phyloP scores from a whole-genome alignment of 208 protist species.

The Giardia muris region DNA sequence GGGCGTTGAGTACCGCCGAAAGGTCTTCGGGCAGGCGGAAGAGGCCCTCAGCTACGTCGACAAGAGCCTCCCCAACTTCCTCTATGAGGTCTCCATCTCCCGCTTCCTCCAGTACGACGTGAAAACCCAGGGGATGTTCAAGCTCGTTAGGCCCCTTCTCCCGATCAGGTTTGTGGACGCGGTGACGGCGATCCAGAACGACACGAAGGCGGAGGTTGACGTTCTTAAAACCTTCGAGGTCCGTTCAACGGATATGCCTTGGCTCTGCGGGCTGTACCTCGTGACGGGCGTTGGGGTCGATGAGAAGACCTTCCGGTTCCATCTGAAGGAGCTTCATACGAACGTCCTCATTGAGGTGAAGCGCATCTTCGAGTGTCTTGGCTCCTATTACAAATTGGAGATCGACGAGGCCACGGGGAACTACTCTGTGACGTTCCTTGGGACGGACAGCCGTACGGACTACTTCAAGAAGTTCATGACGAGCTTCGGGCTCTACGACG shows the following conservation, averaged over 20 bases:
- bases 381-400: background rate
- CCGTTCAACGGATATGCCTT: constrained; percentile 18
- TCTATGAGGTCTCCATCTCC: background rate
- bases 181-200: background rate
- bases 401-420: background rate
- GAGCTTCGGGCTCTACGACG: background rate
- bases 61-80: background rate
- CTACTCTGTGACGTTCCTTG: background rate
- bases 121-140: background rate
- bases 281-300: background rate
- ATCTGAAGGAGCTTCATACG: background rate
- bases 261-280: background rate
- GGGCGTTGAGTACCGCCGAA: background rate
- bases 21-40: background rate
- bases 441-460: background rate
- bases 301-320: background rate
- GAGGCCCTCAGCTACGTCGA: constrained; percentile 6
- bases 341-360: background rate
- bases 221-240: background rate
- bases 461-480: constrained; percentile 14
- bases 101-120: background rate
- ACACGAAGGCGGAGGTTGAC: background rate
- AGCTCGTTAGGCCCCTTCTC: background rate
- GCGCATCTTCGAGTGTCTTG: background rate
- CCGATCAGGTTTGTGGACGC: background rate